Conservation (phyloP, 805 yeast species). For the Yarrowia sp. region DNA sequence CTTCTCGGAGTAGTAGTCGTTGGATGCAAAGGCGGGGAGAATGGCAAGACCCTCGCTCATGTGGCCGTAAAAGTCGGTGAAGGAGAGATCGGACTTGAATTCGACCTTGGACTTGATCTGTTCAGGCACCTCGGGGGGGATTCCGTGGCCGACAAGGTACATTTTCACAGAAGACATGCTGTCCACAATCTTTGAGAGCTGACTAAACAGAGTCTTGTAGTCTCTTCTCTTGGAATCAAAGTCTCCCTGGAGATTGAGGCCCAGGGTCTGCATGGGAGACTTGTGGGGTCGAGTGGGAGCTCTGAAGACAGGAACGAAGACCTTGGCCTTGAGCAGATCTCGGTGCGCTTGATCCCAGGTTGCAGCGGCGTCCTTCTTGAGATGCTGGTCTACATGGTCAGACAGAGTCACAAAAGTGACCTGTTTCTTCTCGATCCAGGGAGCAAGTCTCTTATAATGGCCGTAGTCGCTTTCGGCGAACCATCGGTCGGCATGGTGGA, state of each 20-base stretch:
- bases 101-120: slow-evolving; percentile 13
- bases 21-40: slow-evolving; percentile 34
- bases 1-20: slow-evolving; percentile 21
- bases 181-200: slow-evolving; percentile 7
- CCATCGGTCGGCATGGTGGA: slow-evolving; percentile 35
- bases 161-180: background rate
- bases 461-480: slow-evolving; percentile 27
- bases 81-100: slow-evolving; percentile 18
- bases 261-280: slow-evolving; percentile 22
- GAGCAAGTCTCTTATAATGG: slow-evolving; percentile 25
- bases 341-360: background rate
- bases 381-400: slow-evolving; percentile 11
- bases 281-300: slow-evolving; percentile 35
- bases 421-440: slow-evolving; percentile 30
- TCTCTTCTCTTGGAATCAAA: slow-evolving; percentile 28
- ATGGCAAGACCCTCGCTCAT: slow-evolving; percentile 26
- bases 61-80: slow-evolving; percentile 34
- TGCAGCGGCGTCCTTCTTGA: slow-evolving; percentile 8
- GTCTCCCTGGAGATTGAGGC: slow-evolving; percentile 33
- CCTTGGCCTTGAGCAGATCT: background rate
- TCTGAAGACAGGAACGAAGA: slow-evolving; percentile 24
- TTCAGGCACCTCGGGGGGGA: slow-evolving; percentile 32
- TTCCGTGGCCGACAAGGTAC: slow-evolving; percentile 30
- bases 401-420: slow-evolving; percentile 33
- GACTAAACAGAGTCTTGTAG: slow-evolving; percentile 5